Evolutionary conservation across 2,329 filamentous ascomycete species (phyloP), one percentile per base, ranked within the genome.

Genomic region (Orbilia javanica): DNA sequence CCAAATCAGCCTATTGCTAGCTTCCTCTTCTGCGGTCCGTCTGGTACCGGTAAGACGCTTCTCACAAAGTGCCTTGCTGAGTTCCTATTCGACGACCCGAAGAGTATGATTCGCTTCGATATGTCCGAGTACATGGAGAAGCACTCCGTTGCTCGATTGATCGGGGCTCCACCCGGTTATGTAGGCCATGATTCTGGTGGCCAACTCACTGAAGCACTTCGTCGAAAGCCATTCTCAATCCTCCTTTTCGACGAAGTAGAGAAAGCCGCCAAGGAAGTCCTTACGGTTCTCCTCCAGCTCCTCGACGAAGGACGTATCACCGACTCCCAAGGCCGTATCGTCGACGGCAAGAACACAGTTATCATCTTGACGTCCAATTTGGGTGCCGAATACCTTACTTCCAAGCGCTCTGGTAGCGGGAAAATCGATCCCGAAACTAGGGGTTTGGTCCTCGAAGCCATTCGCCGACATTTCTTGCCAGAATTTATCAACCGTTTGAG

Each of bases 111-210:
- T 82, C 92, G 96, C 44, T 97, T 99, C 86, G 96, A 99, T 84
- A 99, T 99, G 96, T 98, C 95, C 4, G 96, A 99, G 85, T 99
- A 99, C 85, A 96, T 99, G 85, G 96, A 99, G 85, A 91, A 95
- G 4, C 96, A 99, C 84, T 92, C 95, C 0, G 89, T 99, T 13
- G 97, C 93, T 84, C 90, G 96, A 78, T 97, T 99, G 93, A 99
- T 99, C 81, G 96, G 96, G 83, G 94, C 96, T 20, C 96, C 96
- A 20, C 96, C 96, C 3, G 96, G 96, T 80, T 99, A 99, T 81
- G 94, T 99, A 76, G 96, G 96, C 15, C 95, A 99, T 83, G 96
- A 99, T 83, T 90, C 96, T 34, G 96, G 96, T 81, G 96, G 96
- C 66, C 96, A 99, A 84, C 89, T 99, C 67, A 99, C 96, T 0